phyloP scores from a whole-genome alignment of 768 basidiomycete genomes.

The Tylopilus subfusipes region DNA sequence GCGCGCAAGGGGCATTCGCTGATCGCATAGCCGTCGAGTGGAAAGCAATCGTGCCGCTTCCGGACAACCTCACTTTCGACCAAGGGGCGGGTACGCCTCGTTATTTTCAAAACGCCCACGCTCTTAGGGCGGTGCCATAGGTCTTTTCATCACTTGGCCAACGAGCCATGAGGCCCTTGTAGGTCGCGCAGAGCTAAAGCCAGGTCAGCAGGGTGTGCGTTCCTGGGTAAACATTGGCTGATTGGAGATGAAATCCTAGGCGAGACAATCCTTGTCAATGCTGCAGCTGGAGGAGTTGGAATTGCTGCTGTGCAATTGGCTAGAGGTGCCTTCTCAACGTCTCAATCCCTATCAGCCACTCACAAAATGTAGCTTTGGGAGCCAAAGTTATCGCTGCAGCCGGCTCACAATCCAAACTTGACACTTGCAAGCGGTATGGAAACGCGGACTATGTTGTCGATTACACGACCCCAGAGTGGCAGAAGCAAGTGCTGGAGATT shows the following conservation, averaged over 20 bases:
- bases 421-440: conserved; percentile 68
- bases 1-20: conserved; percentile 72
- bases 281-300: conserved; percentile 95
- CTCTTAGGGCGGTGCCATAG: conserved; percentile 34
- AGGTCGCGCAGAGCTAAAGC: conserved; percentile 74
- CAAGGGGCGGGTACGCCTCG: conserved; percentile 71
- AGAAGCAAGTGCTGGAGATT: conserved; percentile 80
- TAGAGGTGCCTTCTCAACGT: conserved; percentile 53
- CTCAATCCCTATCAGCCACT: not conserved
- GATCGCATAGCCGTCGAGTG: conserved; percentile 65
- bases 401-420: conserved; percentile 73
- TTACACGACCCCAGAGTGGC: conserved; percentile 80
- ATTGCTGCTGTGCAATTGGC: conserved; percentile 90
- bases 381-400: conserved; percentile 95
- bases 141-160: conserved; percentile 84
- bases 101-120: not conserved
- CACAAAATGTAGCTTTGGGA: conserved; percentile 58
- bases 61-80: conserved; percentile 73
- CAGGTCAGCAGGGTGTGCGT: conserved; percentile 42
- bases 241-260: conserved; percentile 38
- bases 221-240: conserved; percentile 3
- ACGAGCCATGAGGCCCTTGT: conserved; percentile 92
- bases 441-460: conserved; percentile 83
- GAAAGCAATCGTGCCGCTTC: conserved; percentile 57
- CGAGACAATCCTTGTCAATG: conserved; percentile 91